These are phyloP conservation scores for Chrysoporthe deuterocubensis DNA, from an alignment of 2,329 filamentous ascomycete species.

Conservation along the genomic window DNA sequence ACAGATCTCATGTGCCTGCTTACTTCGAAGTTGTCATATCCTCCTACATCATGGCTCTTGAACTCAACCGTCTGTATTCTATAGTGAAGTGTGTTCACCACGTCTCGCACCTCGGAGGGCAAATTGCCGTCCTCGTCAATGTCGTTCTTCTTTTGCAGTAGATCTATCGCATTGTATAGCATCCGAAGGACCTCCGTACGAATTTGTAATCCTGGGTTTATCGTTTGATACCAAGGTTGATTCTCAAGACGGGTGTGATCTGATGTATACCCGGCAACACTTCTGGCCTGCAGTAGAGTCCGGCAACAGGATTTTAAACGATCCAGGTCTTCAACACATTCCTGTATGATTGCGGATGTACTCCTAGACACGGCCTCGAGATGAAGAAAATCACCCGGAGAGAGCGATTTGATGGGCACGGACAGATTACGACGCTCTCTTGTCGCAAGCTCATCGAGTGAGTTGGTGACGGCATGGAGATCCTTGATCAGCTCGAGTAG, in stretches of 20 bases:
- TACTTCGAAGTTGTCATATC: neutral
- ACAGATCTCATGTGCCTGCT: neutral
- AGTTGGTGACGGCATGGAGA: neutral
- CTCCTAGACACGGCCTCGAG: neutral
- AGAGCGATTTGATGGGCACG: neutral
- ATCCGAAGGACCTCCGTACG: neutral
- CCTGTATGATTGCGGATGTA: neutral
- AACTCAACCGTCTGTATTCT: neutral
- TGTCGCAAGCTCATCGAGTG: slow-evolving; percentile 1
- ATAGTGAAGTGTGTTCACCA: neutral
- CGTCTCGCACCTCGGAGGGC: neutral
- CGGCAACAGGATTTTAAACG: neutral
- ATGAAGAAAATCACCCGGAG: neutral
- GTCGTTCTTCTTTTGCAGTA: neutral
- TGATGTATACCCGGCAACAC: neutral
- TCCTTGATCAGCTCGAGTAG: slow-evolving; percentile 5
- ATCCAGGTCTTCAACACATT: neutral
- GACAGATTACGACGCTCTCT: neutral
- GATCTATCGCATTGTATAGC: neutral
- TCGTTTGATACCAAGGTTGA: neutral
- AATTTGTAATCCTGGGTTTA: neutral
- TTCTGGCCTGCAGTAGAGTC: neutral
- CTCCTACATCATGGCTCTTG: neutral
- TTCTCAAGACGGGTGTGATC: neutral
- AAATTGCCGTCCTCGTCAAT: neutral